Evolutionary conservation across 1,139 yeast species (phyloP).

Genomic region (Geotrichum histeridarum): DNA sequence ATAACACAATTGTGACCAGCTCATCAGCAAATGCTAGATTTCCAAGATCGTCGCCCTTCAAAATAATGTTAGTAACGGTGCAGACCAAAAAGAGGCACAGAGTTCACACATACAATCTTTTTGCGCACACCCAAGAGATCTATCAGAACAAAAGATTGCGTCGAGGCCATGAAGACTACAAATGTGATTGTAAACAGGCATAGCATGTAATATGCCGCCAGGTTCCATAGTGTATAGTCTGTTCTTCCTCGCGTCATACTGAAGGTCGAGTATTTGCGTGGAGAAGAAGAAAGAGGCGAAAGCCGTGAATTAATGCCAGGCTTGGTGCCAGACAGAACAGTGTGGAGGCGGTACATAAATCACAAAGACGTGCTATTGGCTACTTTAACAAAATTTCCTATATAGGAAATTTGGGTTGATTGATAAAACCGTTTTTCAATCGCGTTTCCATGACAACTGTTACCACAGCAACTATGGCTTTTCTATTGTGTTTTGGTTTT

Average conservation of each 20-base stretch:
- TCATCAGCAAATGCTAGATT: conserved; percentile 62
- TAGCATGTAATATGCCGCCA: conserved; percentile 30
- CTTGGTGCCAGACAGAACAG: background rate
- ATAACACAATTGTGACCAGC: conserved; percentile 47
- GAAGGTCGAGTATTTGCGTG: background rate
- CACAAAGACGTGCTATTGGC: background rate
- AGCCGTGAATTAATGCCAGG: too few species aligned
- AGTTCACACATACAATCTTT: conserved; percentile 35
- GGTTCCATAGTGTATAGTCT: conserved; percentile 21
- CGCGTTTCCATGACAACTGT: conserved; percentile 1
- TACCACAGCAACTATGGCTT: conserved; percentile 2
- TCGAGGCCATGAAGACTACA: conserved; percentile 61
- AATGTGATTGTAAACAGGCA: conserved; percentile 54
- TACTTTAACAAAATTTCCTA: background rate
- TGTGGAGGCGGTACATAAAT: background rate
- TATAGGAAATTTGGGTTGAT: conserved; percentile 12
- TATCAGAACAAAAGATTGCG: conserved; percentile 62
- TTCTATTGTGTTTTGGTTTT: background rate
- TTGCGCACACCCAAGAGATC: conserved; percentile 49
- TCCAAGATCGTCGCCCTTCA: conserved; percentile 52
- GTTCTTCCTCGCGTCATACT: conserved; percentile 8
- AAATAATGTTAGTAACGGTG: background rate
- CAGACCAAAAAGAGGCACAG: too few species aligned
- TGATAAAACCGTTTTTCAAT: conserved; percentile 2
- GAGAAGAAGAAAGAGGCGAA: conserved; percentile 5